These are phyloP conservation scores for Kurtzmaniella cleridarum DNA, from an alignment of 805 yeast genomes.

Conservation along the genomic window DNA sequence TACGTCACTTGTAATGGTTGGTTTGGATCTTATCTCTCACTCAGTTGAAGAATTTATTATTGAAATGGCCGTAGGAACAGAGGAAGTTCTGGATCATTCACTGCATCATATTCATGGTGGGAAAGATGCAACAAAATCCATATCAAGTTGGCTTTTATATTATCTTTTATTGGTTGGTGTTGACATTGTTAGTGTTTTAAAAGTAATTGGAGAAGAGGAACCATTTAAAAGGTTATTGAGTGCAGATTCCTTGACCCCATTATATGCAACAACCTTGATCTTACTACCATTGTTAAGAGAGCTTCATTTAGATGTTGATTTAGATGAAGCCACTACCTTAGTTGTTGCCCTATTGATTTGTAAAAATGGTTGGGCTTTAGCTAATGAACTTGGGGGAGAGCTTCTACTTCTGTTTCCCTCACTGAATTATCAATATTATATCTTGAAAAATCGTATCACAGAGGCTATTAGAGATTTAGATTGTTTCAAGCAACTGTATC, in stretches of 20 bases:
- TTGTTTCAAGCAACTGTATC: slow-evolving; percentile 46
- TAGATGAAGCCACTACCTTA: slow-evolving; percentile 43
- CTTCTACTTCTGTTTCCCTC: slow-evolving; percentile 51
- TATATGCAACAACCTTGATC: slow-evolving; percentile 25
- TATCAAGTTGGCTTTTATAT: slow-evolving; percentile 26
- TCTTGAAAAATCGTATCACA: slow-evolving; percentile 35
- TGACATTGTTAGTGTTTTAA: neutral
- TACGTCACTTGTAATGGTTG: slow-evolving; percentile 82
- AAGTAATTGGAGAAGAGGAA: no score
- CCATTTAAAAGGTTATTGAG: slow-evolving; percentile 2
- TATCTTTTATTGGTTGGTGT: slow-evolving; percentile 11
- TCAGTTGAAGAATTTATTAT: slow-evolving; percentile 70
- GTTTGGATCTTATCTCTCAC: slow-evolving; percentile 83
- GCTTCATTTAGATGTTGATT: slow-evolving; percentile 25
- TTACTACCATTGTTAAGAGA: slow-evolving; percentile 36
- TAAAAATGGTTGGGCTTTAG: slow-evolving; percentile 48
- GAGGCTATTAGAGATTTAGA: slow-evolving; percentile 44
- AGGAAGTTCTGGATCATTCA: slow-evolving; percentile 17
- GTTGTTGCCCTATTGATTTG: slow-evolving; percentile 41
- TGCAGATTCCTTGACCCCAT: slow-evolving; percentile 21
- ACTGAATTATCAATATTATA: slow-evolving; percentile 31
- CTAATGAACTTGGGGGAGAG: slow-evolving; percentile 46
- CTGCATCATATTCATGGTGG: slow-evolving; percentile 37
- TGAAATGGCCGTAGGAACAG: slow-evolving; percentile 29
- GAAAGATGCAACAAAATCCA: slow-evolving; percentile 8